phyloP scores from a whole-genome alignment of 1,139 yeast species.

The Hyphopichia khmerensis region DNA sequence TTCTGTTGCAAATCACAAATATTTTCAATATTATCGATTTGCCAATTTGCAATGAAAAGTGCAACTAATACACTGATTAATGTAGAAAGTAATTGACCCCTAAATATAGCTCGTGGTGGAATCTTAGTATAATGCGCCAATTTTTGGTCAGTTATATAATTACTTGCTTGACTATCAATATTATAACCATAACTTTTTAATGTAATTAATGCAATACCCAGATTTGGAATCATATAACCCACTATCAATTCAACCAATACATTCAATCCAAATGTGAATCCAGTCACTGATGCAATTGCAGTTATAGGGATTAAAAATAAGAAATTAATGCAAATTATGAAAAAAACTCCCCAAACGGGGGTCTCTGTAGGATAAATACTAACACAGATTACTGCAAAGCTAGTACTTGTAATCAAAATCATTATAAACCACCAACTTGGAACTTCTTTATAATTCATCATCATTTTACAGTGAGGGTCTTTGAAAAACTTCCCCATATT shows the following conservation, averaged over 20 bases:
- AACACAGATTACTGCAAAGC: conserved; percentile 31
- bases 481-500: conserved; percentile 19
- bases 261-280: conserved; percentile 37
- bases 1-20: conserved; percentile 26
- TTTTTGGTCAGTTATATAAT: conserved; percentile 36
- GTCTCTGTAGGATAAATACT: conserved; percentile 35
- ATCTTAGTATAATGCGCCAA: conserved; percentile 34
- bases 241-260: conserved; percentile 41
- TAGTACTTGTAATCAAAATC: conserved; percentile 27
- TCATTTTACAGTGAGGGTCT: conserved; percentile 44
- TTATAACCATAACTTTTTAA: conserved; percentile 39
- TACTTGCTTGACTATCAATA: conserved; percentile 36
- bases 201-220: conserved; percentile 38
- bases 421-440: conserved; percentile 41
- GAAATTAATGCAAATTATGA: conserved; percentile 34
- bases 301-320: conserved; percentile 36
- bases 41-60: conserved; percentile 29
- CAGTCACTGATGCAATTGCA: conserved; percentile 36
- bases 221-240: conserved; percentile 39
- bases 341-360: conserved; percentile 37
- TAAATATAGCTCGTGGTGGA: conserved; percentile 35
- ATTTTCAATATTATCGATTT: conserved; percentile 22
- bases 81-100: conserved; percentile 31
- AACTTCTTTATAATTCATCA: conserved; percentile 38
- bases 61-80: conserved; percentile 24